phyloP scores from a whole-genome alignment of 2,329 filamentous ascomycete species.

The Diaporthe vexans region DNA sequence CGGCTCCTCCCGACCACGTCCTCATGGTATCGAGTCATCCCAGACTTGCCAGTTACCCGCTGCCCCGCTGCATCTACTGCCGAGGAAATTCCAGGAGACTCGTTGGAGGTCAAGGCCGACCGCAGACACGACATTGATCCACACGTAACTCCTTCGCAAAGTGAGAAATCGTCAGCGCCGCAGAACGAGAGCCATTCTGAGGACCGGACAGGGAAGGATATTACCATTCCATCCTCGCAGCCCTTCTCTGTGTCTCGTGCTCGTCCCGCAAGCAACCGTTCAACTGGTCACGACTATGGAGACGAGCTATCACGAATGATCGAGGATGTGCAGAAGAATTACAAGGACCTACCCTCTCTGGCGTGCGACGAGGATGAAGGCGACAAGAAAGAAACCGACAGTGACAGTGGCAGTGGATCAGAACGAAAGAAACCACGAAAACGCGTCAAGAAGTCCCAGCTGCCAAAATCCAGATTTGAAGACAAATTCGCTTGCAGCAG shows the following conservation, averaged over 20 bases:
- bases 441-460: slow-evolving; percentile 42
- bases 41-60: slow-evolving; percentile 44
- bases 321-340: slow-evolving; percentile 67
- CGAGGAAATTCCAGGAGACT: slow-evolving; percentile 48
- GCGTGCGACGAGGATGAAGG: slow-evolving; percentile 61
- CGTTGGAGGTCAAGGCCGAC: slow-evolving; percentile 64
- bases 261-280: slow-evolving; percentile 22
- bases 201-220: not conserved
- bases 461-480: slow-evolving; percentile 52
- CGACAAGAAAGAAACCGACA: slow-evolving; percentile 38
- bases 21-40: slow-evolving; percentile 69
- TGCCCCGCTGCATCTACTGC: slow-evolving; percentile 39
- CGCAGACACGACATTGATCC: slow-evolving; percentile 56
- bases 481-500: slow-evolving; percentile 69
- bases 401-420: slow-evolving; percentile 42
- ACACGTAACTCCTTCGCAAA: slow-evolving; percentile 50
- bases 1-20: slow-evolving; percentile 66
- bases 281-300: slow-evolving; percentile 36
- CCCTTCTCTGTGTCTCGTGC: slow-evolving; percentile 16
- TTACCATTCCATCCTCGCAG: not conserved
- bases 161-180: slow-evolving; percentile 43
- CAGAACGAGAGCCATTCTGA: not conserved
- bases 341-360: slow-evolving; percentile 68
- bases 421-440: slow-evolving; percentile 46
- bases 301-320: slow-evolving; percentile 78